These are phyloP conservation scores for Aspergillus viridinutans DNA, from an alignment of 2,329 filamentous ascomycete genomes.

Conservation along the genomic window DNA sequence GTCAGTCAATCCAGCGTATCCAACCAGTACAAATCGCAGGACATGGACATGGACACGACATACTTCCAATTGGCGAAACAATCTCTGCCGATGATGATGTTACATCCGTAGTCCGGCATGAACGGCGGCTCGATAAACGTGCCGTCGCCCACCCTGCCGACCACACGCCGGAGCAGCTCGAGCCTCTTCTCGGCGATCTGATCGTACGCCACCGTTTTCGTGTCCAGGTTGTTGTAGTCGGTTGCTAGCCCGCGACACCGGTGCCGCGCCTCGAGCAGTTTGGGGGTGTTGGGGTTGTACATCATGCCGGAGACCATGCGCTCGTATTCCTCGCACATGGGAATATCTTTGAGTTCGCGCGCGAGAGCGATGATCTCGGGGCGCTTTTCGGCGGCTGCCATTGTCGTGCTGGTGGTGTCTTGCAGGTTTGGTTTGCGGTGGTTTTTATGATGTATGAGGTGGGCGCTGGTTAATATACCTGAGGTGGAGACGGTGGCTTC, in stretches of 20 bases:
- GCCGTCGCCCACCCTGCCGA: conserved; percentile 26
- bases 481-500: not conserved
- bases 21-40: not conserved
- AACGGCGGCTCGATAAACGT: conserved; percentile 32
- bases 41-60: not conserved
- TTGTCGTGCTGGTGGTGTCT: not conserved
- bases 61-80: conserved; percentile 34
- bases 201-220: conserved; percentile 23
- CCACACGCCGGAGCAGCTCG: conserved; percentile 23
- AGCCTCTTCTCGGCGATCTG: conserved; percentile 22
- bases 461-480: not conserved
- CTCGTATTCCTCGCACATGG: conserved; percentile 33
- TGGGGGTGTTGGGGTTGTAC: conserved; percentile 26
- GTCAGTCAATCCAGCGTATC: not conserved
- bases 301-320: conserved; percentile 35
- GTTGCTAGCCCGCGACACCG: conserved; percentile 21
- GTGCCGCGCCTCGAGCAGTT: conserved; percentile 26
- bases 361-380: conserved; percentile 30
- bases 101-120: conserved; percentile 30
- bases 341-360: conserved; percentile 20
- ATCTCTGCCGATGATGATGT: conserved; percentile 26
- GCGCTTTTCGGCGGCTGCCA: conserved; percentile 24
- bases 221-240: conserved; percentile 29
- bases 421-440: not conserved
- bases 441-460: not conserved